Percentiles rank a stretch among this genome's conserved stretches.
Conservation (phyloP, 192 early-diverging fungal genomes). For the Linnemannia schmuckeri region DNA sequence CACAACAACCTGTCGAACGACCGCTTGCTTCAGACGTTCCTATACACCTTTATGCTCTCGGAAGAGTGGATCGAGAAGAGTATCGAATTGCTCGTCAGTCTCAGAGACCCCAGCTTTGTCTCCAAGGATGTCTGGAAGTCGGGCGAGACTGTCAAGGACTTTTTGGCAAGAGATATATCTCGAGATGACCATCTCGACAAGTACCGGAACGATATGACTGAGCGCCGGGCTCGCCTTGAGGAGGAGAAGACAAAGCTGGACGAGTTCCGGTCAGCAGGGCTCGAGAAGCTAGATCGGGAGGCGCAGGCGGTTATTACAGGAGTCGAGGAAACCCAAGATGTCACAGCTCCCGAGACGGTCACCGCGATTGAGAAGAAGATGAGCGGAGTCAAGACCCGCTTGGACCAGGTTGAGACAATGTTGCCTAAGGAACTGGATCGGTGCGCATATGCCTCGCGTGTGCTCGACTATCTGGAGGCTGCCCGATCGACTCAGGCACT, state of each 20-base stretch:
- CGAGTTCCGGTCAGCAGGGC: constrained; percentile 16
- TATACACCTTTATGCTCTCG: constrained; percentile 16
- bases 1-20: constrained; percentile 35
- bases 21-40: constrained; percentile 25
- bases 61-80: constrained; percentile 30
- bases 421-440: constrained; percentile 30
- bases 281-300: constrained; percentile 23
- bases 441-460: constrained; percentile 34
- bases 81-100: constrained; percentile 30
- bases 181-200: constrained; percentile 35
- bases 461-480: constrained; percentile 38
- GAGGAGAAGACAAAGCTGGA: constrained; percentile 32
- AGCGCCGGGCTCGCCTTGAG: constrained; percentile 23
- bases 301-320: constrained; percentile 17
- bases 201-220: background rate
- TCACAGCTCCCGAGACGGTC: constrained; percentile 12
- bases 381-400: constrained; percentile 7
- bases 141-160: constrained; percentile 21
- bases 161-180: constrained; percentile 21
- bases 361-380: constrained; percentile 20
- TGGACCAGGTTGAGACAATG: constrained; percentile 20
- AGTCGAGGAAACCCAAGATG: constrained; percentile 30
- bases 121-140: constrained; percentile 41
- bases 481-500: constrained; percentile 17
- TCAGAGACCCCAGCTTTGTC: constrained; percentile 28